These are phyloP conservation scores for Chrysanthemum lavandulifolium DNA, from an alignment of 129 eudicot genomes.

Conservation along the genomic window DNA sequence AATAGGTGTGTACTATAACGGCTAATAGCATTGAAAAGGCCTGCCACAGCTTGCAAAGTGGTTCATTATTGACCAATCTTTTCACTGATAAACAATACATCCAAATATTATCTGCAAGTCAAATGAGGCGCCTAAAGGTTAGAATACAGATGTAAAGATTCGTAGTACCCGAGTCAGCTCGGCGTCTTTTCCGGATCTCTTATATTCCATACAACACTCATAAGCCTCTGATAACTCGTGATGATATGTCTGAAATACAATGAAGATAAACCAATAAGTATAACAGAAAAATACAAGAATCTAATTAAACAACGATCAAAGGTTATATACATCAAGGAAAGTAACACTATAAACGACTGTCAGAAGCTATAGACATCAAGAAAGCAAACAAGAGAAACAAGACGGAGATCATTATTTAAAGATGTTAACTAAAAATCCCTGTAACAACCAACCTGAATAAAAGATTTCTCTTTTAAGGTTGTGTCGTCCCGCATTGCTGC, in stretches of 20 bases:
- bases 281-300: background rate
- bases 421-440: background rate
- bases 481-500: conserved; percentile 71
- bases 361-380: too few species aligned
- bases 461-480: conserved; percentile 80
- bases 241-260: conserved; percentile 69
- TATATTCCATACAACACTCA: conserved; percentile 91
- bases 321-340: too few species aligned
- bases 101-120: background rate
- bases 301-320: too few species aligned
- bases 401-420: background rate
- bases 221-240: conserved; percentile 83
- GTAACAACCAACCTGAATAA: conserved; percentile 67
- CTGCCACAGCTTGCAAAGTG: background rate
- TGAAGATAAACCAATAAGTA: conserved; percentile 22
- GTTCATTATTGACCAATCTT: conserved; percentile 1
- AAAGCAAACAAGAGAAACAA: too few species aligned
- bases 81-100: background rate
- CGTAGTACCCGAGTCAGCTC: conserved; percentile 88
- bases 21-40: background rate
- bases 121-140: background rate
- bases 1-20: too few species aligned
- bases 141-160: background rate
- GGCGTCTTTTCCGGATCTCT: conserved; percentile 90
- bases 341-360: too few species aligned